Evolutionary conservation across 768 basidiomycete species (phyloP).

Genomic region (Daedaleopsis sinensis): DNA sequence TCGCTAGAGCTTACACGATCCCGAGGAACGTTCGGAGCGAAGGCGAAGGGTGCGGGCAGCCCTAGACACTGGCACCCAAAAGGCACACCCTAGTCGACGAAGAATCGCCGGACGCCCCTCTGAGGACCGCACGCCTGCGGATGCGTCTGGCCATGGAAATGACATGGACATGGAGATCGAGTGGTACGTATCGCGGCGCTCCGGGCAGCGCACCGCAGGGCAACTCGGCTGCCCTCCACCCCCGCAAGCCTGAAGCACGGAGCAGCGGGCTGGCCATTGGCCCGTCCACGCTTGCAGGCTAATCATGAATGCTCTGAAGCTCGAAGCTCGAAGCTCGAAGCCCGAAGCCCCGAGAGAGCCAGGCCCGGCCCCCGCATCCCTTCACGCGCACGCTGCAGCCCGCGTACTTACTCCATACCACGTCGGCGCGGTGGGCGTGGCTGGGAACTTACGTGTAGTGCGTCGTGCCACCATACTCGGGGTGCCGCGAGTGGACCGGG

Average conservation of each 20-base stretch:
- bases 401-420: neutral
- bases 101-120: neutral
- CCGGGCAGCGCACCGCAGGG: too few species aligned
- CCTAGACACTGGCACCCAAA: neutral
- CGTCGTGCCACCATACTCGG: neutral
- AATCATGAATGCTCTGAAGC: too few species aligned
- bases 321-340: neutral
- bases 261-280: too few species aligned
- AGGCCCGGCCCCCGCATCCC: too few species aligned
- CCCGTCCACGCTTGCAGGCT: neutral
- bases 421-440: neutral
- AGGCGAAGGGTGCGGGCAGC: neutral
- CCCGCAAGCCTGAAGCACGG: too few species aligned
- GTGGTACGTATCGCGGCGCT: too few species aligned
- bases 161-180: too few species aligned
- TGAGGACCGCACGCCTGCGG: neutral
- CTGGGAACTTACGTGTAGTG: constrained; percentile 13
- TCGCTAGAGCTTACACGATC: constrained; percentile 2
- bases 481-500: neutral
- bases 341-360: too few species aligned
- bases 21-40: constrained; percentile 22
- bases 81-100: neutral
- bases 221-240: too few species aligned
- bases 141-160: neutral
- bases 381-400: neutral